Evolutionary conservation across 805 yeast genomes (phyloP).

Genomic region (Barnettozyma populi): DNA sequence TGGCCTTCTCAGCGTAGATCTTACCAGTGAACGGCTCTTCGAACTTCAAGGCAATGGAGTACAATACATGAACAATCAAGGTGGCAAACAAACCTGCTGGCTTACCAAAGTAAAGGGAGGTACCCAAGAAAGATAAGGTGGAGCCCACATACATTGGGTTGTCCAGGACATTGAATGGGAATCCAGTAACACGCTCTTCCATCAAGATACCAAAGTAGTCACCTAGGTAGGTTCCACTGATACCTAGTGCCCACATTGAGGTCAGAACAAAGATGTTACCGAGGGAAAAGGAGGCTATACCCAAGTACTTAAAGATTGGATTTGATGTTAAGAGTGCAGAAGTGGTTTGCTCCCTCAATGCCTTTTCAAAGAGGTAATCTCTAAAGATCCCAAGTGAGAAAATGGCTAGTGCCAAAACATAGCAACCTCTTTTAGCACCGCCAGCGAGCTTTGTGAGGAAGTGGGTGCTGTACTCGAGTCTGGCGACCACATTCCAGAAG

Average conservation of each 20-base stretch:
- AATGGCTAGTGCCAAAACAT: conserved; percentile 73
- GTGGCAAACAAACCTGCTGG: conserved; percentile 83
- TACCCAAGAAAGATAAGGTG: conserved; percentile 81
- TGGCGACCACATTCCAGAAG: conserved; percentile 92
- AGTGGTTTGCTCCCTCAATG: conserved; percentile 67
- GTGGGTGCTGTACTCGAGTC: conserved; percentile 74
- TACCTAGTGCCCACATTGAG: conserved; percentile 90
- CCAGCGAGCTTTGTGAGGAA: conserved; percentile 69
- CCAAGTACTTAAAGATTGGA: conserved; percentile 41
- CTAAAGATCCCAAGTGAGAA: conserved; percentile 81
- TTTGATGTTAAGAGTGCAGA: conserved; percentile 44
- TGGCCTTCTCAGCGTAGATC: conserved; percentile 75
- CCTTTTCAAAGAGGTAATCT: conserved; percentile 68
- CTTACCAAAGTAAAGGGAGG: conserved; percentile 81
- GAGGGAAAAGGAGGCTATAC: conserved; percentile 46
- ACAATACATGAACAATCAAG: conserved; percentile 72
- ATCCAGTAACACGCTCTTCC: conserved; percentile 82
- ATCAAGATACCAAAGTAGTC: conserved; percentile 96
- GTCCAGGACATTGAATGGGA: conserved; percentile 86
- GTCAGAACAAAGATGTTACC: conserved; percentile 80
- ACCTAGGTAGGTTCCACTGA: conserved; percentile 95
- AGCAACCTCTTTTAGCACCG: conserved; percentile 73
- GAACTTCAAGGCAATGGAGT: conserved; percentile 73
- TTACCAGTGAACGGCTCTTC: conserved; percentile 96
- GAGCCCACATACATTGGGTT: conserved; percentile 98